Evolutionary conservation across 176 grass and related monocot genomes (phyloP), one percentile per base, ranked within the genome.

Genomic region (Pontederia crassipes): DNA sequence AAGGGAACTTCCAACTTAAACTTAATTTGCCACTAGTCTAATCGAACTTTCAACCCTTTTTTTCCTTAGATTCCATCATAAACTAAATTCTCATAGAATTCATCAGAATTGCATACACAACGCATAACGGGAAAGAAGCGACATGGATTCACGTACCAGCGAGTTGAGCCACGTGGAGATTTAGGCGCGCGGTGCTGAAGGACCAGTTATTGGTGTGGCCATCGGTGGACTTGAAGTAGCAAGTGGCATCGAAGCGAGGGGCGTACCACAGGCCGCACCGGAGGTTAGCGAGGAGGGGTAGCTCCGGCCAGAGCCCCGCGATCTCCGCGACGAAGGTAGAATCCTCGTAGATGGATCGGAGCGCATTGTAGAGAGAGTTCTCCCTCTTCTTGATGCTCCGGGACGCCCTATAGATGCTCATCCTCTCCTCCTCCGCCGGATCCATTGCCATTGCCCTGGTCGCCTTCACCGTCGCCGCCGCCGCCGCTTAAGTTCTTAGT

Each of bases 191-290:
- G 2, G 84, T 90, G 35, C 65, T 87, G 75, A 96, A 97, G 40
- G 75, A 77, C 84, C 83, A 97, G 59, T 97, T 97, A 18, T 89
- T 89, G 45, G 81, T 82, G 48, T 97, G 92, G 0, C 92, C 92
- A 40, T 97, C 92, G 18, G 92, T 88, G 57, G 92, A 97, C 55
- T 97, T 97, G 58, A 97, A 97, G 62, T 97, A 91, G 80, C 87
- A 97, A 18, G 83, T 78, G 55, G 83, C 72, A 8, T 71, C 48
- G 59, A 97, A 68, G 61, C 73, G 69, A 28, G 54, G 83, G 47
- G 79, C 29, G 63, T 91, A 97, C 92, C 92, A 97, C 61, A 97
- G 87, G 58, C 87, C 81, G 73, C 92, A 97, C 14, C 87, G 92
- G 69, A 97, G 92, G 58, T 97, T 91, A 59, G 92, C 87, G 47